Conservation (phyloP, 805 yeast genomes). For the Schizosaccharomyces cryophilus region DNA sequence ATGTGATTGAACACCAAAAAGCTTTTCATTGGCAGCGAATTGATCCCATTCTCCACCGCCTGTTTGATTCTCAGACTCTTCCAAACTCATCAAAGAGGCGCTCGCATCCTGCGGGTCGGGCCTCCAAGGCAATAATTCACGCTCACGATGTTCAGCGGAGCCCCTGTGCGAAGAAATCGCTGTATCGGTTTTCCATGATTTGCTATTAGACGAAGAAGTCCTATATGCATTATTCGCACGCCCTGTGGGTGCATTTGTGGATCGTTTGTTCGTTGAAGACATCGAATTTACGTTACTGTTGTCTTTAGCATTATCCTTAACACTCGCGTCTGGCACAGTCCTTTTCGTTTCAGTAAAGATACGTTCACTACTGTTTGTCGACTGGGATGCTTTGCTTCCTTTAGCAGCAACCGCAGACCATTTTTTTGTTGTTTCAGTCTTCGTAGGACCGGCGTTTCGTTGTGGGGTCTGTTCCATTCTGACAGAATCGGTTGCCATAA, state of each 20-base stretch:
- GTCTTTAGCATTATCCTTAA: not conserved
- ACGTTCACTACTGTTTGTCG: not conserved
- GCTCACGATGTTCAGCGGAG: not conserved
- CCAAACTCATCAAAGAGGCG: not conserved
- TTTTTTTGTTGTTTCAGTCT: not conserved
- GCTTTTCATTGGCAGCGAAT: conserved; percentile 68
- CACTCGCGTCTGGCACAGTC: not conserved
- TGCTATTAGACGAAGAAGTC: not conserved
- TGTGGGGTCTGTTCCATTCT: not conserved
- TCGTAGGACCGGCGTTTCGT: not conserved
- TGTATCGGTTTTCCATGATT: not conserved
- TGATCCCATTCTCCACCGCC: conserved; percentile 48
- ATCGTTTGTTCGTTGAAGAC: not conserved
- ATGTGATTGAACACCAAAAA: conserved; percentile 68
- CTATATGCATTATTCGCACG: not conserved
- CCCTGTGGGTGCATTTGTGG: not conserved
- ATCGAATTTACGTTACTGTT: not conserved
- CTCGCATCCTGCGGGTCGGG: not conserved
- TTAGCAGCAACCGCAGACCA: not conserved
- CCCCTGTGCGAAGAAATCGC: not conserved
- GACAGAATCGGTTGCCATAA: not conserved
- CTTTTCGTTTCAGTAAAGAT: not conserved
- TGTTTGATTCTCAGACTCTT: not conserved
- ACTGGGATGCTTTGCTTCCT: not conserved
- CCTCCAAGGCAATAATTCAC: not conserved